A percentile compares a stretch with the other conserved stretches of the same genome.
These are phyloP conservation scores for Pseudocercospora macadamiae DNA, from an alignment of 2,329 filamentous ascomycete genomes.

Conservation along the genomic window DNA sequence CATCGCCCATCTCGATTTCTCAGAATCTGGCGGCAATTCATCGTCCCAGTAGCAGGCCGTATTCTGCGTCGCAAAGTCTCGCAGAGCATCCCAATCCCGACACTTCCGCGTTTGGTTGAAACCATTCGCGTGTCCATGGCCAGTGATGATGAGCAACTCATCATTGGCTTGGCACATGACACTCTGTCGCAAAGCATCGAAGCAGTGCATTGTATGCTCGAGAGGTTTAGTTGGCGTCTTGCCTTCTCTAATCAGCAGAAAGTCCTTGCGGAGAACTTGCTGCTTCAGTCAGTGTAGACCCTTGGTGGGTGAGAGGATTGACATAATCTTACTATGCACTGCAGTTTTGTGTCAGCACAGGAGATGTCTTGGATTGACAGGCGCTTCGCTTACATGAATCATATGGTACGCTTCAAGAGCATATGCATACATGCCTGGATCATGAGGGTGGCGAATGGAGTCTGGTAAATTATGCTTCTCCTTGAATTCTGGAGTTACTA, in stretches of 20 bases:
- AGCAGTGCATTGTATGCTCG: conserved; percentile 18
- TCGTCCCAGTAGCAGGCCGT: conserved; percentile 17
- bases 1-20: neutral
- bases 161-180: conserved; percentile 13
- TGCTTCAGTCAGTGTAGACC: neutral
- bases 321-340: neutral
- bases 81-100: conserved; percentile 14
- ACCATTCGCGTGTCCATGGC: conserved; percentile 11
- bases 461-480: conserved; percentile 10
- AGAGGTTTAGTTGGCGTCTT: neutral
- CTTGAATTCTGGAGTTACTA: conserved; percentile 1
- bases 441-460: conserved; percentile 7
- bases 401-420: conserved; percentile 19
- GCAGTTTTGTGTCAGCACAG: neutral
- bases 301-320: neutral
- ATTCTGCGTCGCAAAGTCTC: conserved; percentile 16
- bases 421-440: conserved; percentile 9
- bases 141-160: conserved; percentile 10
- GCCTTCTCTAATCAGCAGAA: neutral
- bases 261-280: neutral
- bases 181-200: conserved; percentile 16
- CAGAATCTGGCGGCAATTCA: neutral
- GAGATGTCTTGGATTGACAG: neutral
- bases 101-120: conserved; percentile 9
- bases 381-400: conserved; percentile 13